A percentile compares a stretch with the other conserved stretches of the same genome.
Evolutionary conservation across 139 green algal genomes (phyloP).

Genomic region (Monoraphidium neglectum): DNA sequence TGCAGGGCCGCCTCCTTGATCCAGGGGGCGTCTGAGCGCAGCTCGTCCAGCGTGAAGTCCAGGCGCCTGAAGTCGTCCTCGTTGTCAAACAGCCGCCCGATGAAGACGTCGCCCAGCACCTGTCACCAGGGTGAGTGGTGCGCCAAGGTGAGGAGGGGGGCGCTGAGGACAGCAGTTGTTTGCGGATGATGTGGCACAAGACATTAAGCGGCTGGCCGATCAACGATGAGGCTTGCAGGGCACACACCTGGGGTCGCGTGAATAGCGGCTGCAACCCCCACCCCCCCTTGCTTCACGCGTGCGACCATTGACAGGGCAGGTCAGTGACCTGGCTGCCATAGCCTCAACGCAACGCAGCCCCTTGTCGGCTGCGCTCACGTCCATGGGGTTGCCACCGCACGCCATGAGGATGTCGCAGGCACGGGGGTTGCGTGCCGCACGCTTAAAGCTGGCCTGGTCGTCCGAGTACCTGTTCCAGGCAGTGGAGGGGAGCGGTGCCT

Average conservation of each 20-base stretch:
- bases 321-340: too few species aligned
- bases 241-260: not conserved
- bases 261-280: not conserved
- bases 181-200: not conserved
- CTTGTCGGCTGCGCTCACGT: conserved; percentile 19
- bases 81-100: conserved; percentile 82
- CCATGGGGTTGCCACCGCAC: conserved; percentile 74
- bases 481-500: too few species aligned
- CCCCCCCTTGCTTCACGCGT: not conserved
- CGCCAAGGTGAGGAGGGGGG: not conserved
- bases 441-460: conserved; percentile 69
- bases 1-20: conserved; percentile 54
- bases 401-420: conserved; percentile 69
- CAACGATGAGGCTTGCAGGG: not conserved
- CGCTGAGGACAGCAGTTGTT: not conserved
- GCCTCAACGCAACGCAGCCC: too few species aligned
- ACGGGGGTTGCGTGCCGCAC: conserved; percentile 68
- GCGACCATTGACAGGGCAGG: too few species aligned
- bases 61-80: conserved; percentile 80
- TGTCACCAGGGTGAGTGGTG: conserved; percentile 17
- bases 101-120: conserved; percentile 85
- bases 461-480: conserved; percentile 63
- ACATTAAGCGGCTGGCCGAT: not conserved
- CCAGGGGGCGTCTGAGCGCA: conserved; percentile 69
- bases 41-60: conserved; percentile 68